Base-by-base conservation (phyloP, 2,329 filamentous ascomycete species). In the Sporothrix dimorphospora region DNA sequence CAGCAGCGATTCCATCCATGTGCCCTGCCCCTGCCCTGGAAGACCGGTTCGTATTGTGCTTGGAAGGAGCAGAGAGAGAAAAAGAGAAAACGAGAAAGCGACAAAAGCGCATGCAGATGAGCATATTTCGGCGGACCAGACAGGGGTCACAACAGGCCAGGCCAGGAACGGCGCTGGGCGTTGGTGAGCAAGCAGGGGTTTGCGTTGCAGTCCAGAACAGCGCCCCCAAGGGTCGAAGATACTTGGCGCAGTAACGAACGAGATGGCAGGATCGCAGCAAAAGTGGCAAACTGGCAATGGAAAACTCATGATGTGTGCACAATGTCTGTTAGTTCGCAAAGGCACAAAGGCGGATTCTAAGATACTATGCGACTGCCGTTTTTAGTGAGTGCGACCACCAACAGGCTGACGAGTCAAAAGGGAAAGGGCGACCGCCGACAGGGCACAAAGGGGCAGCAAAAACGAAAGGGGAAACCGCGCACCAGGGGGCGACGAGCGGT, bases 401-500 rank as follows among this genome's bases (percentile, higher is more conserved):
- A 49, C 42, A 49, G 42, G 55, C 45, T 27, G 66, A 55, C 21
- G 66, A n/a, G 40, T n/a, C 27, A 21, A 47, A 21, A 57, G 47
- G 59, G 45, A 47, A 72, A 38, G 57, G 24, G 47, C 30, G 66
- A 49, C 24, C 40, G 14, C 12, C 19, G 5, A 21, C n/a, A 65
- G 21, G 38, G 12, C 38, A 65, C 30, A 61, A 57, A 61, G 55
- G 38, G 34, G 27, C 59, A 40, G 12, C 53, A 61, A 40, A 21
- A 21, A 12, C 55, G 55, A 55, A 66, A 53, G 49, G 38, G 70
- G 61, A 68, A 70, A 45, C 47, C 34, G 61, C 66, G 61, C 72
- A 70, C 65, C 53, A 70, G 45, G 69, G 42, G 45, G 11, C 19
- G 57, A 40, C n/a, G 38, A 53, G 47, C 55, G 59, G 47, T 34